Evolutionary conservation across 2,329 filamentous ascomycete species (phyloP), one percentile per base, ranked within the genome.

Genomic region (Zasmidium angulare): DNA sequence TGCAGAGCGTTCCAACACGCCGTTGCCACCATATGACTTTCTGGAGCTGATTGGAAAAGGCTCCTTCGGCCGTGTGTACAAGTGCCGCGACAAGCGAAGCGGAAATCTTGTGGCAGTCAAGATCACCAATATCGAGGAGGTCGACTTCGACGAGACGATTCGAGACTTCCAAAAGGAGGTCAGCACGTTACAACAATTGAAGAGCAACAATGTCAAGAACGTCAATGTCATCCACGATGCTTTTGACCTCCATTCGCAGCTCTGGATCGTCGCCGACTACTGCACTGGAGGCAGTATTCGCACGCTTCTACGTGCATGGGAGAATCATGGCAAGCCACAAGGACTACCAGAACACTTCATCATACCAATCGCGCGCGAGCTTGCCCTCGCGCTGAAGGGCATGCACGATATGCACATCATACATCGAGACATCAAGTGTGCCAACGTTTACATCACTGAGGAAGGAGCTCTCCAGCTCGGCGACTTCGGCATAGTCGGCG

Each of bases 211-310:
- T 50, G 90, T 90, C 19, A 84, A 84, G 66, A 93, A 93, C 70
- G 87, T 96, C 76, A 95, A 93, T 72, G 84, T 87, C 67, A 88
- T 93, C 53, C 87, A 93, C 67, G 90, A 93, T 65, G 89, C 89
- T 3, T 81, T 93, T 20, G 86, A 89, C 9, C 86, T 93, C 40
- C 89, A 89, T 46, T 87, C 89, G 66, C 85, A 90, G 61, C 87
- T 96, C 78, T 96, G 91, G 91, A 90, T 95, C 79, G 86, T 95
- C 57, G 93, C 89, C 60, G 90, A 95, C 76, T 92, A 93, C 74
- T 93, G 90, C 68, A 89, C 89, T 4, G 91, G 91, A 62, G 91
- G 91, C 51, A 95, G 90, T 72, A 88, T 96, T 6, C 81, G 84
- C 59, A 88, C 86, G 9, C 69, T 88, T 66, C 85, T 87, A 79